Evolutionary conservation across 2,329 filamentous ascomycete species (phyloP).

Genomic region (Penicillium thymicola): DNA sequence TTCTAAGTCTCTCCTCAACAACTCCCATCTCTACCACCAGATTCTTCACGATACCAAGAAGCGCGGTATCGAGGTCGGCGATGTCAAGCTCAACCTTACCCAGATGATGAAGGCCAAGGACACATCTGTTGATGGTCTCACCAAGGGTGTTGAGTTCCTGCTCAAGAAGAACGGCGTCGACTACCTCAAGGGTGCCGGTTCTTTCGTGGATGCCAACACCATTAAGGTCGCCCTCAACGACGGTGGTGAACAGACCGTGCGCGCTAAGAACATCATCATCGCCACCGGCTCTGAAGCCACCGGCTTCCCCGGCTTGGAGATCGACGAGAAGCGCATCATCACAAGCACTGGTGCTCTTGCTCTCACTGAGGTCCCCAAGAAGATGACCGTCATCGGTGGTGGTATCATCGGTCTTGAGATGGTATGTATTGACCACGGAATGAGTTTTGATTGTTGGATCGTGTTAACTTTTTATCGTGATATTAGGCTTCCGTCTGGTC

Average conservation of each 20-base stretch:
- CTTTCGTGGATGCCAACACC: slow-evolving; percentile 85
- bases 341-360: slow-evolving; percentile 94
- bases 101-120: slow-evolving; percentile 99
- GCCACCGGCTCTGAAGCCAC: slow-evolving; percentile 94
- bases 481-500: slow-evolving; percentile 83
- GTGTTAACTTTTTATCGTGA: slow-evolving; percentile 7
- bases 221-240: slow-evolving; percentile 87
- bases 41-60: slow-evolving; percentile 95
- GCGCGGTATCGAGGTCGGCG: slow-evolving; percentile 94
- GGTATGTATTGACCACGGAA: slow-evolving; percentile 50
- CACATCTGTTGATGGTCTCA: slow-evolving; percentile 78
- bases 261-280: slow-evolving; percentile 96
- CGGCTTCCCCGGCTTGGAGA: slow-evolving; percentile 90
- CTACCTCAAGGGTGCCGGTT: slow-evolving; percentile 90
- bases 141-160: slow-evolving; percentile 96
- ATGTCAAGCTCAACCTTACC: slow-evolving; percentile 91
- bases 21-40: slow-evolving; percentile 97
- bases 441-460: background rate
- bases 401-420: slow-evolving; percentile 99
- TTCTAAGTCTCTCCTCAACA: slow-evolving; percentile 98
- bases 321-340: slow-evolving; percentile 96
- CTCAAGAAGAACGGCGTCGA: slow-evolving; percentile 99
- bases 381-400: slow-evolving; percentile 94
- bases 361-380: slow-evolving; percentile 86
- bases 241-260: slow-evolving; percentile 81